Percentiles rank a stretch among this genome's conserved stretches.
Evolutionary conservation across 2,329 filamentous ascomycete genomes (phyloP).

Genomic region (Colletotrichum filicis): DNA sequence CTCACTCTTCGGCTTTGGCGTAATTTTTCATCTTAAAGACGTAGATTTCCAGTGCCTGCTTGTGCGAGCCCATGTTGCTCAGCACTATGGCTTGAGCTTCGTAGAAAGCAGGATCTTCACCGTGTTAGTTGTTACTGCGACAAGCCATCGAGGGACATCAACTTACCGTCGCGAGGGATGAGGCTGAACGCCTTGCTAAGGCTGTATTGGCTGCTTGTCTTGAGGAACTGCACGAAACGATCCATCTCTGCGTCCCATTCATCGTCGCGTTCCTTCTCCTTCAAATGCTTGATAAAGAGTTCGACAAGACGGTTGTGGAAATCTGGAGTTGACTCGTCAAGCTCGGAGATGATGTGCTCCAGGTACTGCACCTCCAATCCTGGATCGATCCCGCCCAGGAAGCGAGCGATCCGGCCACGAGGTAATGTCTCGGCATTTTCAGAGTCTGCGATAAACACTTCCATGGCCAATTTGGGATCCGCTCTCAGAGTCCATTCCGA

Average conservation of each 20-base stretch:
- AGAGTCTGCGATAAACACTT: slow-evolving; percentile 91
- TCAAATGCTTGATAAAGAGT: slow-evolving; percentile 70
- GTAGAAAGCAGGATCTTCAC: slow-evolving; percentile 82
- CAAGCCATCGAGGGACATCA: background rate
- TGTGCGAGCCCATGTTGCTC: slow-evolving; percentile 94
- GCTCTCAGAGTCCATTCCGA: slow-evolving; percentile 85
- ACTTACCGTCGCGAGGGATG: slow-evolving; percentile 82
- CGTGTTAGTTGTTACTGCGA: slow-evolving; percentile 31
- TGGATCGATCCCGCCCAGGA: slow-evolving; percentile 75
- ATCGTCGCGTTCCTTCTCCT: slow-evolving; percentile 53
- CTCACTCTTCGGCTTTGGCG: slow-evolving; percentile 90
- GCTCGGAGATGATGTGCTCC: slow-evolving; percentile 89
- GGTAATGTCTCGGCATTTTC: slow-evolving; percentile 91
- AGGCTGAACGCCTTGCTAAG: slow-evolving; percentile 79
- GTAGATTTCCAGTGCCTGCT: slow-evolving; percentile 96
- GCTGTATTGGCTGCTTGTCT: slow-evolving; percentile 83
- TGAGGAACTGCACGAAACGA: slow-evolving; percentile 80
- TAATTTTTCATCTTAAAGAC: slow-evolving; percentile 94
- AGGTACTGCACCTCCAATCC: slow-evolving; percentile 84
- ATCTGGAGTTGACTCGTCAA: slow-evolving; percentile 85
- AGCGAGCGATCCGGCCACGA: slow-evolving; percentile 78
- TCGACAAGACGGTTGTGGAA: slow-evolving; percentile 88
- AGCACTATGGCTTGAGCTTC: slow-evolving; percentile 91
- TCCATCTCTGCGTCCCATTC: slow-evolving; percentile 69
- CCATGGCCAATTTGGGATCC: slow-evolving; percentile 83